Base-by-base conservation (phyloP, 305 asterid species). In the Solanum aculeatissimum region DNA sequence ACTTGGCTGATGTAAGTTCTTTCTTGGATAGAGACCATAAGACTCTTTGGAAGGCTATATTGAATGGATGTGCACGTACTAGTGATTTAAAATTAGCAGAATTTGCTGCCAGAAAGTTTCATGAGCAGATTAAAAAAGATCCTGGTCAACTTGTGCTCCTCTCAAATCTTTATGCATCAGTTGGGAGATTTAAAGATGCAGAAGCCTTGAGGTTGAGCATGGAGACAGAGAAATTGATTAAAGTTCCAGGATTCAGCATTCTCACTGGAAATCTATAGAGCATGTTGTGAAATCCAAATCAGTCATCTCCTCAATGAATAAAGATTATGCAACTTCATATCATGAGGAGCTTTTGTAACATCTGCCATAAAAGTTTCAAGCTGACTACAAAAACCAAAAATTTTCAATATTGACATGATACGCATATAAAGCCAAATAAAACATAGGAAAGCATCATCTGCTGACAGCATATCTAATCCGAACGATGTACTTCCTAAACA, bases 121-220 rank as follows among this genome's bases (percentile, higher is more conserved):
- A 27, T 55, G 83, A 66, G 74, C 43, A 42, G 55, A 75, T 23
- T 57, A 68, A 62, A 15, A 49, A 68, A 45, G 86, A 86, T 78
- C 45, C 74, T 43, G 88, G 85, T 10, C 82, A 86, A 7, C 81
- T 54, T 62, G 75, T 85, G 9, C 81, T 86, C 19, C 84, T 86
- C 51, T 78, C 88, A 32, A 68, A 86, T 78, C 84, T 86, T 65
- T 86, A 77, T 65, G 83, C 86, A 51, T 57, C 83, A 38, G 86
- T 86, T 21, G 86, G 86, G 65, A 83, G 88, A 55, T 86, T 83
- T 27, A 15, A 75, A 11, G 88, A 83, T 83, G 88, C 84, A 49
- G 86, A 86, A 70, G 78, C 84, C 32, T 42, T 86, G 65, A 81
- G 87, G 72, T 77, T 7, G 82, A 63, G 70, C 81, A 75, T 86